Conservation (phyloP, 176 grass and related monocot species). For the Aegilops tauschii region DNA sequence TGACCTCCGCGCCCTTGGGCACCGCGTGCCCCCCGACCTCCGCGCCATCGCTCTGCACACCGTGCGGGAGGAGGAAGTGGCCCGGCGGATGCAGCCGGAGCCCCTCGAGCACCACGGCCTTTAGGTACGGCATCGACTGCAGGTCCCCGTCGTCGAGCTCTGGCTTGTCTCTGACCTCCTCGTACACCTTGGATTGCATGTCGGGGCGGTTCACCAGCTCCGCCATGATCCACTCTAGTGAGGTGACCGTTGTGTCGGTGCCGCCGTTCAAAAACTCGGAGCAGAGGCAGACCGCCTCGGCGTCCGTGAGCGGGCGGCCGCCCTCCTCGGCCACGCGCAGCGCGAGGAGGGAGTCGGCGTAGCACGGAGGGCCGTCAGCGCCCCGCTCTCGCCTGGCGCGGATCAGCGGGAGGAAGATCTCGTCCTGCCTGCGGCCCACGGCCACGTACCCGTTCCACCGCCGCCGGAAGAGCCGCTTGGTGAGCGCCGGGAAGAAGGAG, state of each 20-base stretch:
- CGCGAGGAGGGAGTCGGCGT: conserved; percentile 41
- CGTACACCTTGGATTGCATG: conserved; percentile 45
- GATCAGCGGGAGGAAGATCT: conserved; percentile 15
- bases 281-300: conserved; percentile 46
- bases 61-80: conserved; percentile 57
- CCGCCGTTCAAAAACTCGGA: conserved; percentile 54
- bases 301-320: conserved; percentile 30
- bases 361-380: background rate
- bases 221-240: conserved; percentile 78
- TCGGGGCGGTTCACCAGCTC: conserved; percentile 42
- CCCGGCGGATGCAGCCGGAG: conserved; percentile 52
- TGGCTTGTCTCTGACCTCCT: background rate
- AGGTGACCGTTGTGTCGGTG: conserved; percentile 41
- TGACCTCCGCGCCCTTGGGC: conserved; percentile 50
- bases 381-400: background rate
- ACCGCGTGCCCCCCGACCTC: conserved; percentile 38
- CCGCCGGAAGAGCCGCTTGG: background rate
- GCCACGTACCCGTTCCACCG: background rate
- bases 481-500: conserved; percentile 36
- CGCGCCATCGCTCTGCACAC: conserved; percentile 21
- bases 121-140: conserved; percentile 52
- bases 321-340: conserved; percentile 31
- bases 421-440: background rate
- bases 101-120: conserved; percentile 64
- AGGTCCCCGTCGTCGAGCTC: conserved; percentile 1